phyloP scores from a whole-genome alignment of 257 asterid genomes.

The Solanum sejunctum region DNA sequence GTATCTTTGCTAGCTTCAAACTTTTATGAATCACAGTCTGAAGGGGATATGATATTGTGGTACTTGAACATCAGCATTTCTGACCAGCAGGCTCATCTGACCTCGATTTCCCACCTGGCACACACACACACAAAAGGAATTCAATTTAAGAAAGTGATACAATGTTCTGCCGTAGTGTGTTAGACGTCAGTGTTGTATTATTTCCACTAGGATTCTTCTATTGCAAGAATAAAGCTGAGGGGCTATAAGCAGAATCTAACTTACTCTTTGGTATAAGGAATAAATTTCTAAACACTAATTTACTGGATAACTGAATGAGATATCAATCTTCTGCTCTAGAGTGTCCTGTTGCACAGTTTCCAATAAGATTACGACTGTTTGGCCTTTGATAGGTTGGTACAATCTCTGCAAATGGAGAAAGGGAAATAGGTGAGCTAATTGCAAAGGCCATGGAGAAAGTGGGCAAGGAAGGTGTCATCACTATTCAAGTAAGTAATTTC shows the following conservation, averaged over 20 bases:
- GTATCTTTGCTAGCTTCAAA: slow-evolving; percentile 4
- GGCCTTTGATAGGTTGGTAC: slow-evolving; percentile 31
- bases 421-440: slow-evolving; percentile 52
- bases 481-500: slow-evolving; percentile 35
- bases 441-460: slow-evolving; percentile 65
- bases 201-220: not conserved
- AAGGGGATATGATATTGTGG: not conserved
- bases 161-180: not conserved
- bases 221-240: not conserved
- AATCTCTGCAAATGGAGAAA: slow-evolving; percentile 51
- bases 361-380: not conserved
- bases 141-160: not conserved
- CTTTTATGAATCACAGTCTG: not conserved
- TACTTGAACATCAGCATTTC: not conserved
- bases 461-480: slow-evolving; percentile 65
- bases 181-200: not conserved
- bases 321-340: not conserved
- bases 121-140: not conserved
- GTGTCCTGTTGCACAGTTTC: not conserved
- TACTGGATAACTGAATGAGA: not conserved
- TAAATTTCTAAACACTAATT: not conserved
- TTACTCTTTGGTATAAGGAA: not conserved
- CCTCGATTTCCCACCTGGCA: not conserved
- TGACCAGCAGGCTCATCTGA: not conserved
- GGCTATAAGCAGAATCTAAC: not conserved